A percentile compares a stretch with the other conserved stretches of the same genome.
Conservation (phyloP, 2,329 filamentous ascomycete genomes). For the Geosmithia flava region DNA sequence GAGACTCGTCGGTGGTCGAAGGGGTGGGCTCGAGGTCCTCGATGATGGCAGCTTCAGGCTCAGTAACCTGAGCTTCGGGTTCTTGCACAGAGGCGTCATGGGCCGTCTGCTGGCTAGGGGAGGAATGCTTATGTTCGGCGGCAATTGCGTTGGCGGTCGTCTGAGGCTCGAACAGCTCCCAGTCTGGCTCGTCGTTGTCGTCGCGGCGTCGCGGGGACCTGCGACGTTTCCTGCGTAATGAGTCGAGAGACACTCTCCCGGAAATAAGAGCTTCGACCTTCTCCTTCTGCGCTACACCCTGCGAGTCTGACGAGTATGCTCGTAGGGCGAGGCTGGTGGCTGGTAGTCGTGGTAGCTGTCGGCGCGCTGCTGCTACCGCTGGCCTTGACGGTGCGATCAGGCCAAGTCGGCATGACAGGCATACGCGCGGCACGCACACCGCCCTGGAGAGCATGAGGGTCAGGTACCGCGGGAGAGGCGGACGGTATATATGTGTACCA, state of each 20-base stretch:
- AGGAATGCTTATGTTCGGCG: too few relatives aligned
- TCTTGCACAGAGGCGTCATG: background rate
- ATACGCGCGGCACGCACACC: slow-evolving; percentile 17
- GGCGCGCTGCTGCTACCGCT: background rate
- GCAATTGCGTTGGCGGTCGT: background rate
- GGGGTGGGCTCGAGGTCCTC: too few relatives aligned
- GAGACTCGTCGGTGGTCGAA: too few relatives aligned
- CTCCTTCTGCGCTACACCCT: background rate
- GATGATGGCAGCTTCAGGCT: background rate
- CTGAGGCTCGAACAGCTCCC: background rate
- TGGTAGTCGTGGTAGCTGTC: slow-evolving; percentile 1
- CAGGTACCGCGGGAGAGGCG: background rate
- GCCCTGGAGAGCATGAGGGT: slow-evolving; percentile 21
- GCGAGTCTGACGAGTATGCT: slow-evolving; percentile 9
- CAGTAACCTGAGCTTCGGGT: background rate
- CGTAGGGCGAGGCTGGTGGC: slow-evolving; percentile 2
- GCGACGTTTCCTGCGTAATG: background rate
- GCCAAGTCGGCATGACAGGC: slow-evolving; percentile 18
- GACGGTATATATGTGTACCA: background rate
- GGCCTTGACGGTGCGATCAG: slow-evolving; percentile 8
- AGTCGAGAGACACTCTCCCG: background rate
- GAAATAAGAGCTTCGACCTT: background rate
- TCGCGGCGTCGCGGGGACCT: background rate
- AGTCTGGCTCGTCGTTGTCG: background rate
- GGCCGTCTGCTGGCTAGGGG: background rate